phyloP scores from a whole-genome alignment of 306 rosid genomes.

The Cucumis melo region DNA sequence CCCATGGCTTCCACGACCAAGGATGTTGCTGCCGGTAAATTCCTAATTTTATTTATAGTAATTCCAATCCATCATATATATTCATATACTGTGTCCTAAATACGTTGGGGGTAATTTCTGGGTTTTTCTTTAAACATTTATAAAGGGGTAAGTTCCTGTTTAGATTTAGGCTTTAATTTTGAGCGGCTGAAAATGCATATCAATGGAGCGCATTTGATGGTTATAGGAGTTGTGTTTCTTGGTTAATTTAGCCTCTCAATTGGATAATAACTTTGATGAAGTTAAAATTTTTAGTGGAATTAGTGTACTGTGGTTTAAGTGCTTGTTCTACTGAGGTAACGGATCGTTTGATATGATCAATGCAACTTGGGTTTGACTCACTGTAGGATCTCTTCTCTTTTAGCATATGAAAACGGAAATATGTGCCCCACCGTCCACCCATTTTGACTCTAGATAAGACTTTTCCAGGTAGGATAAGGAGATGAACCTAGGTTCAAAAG shows the following conservation, averaged over 20 bases:
- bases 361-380: neutral
- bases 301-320: neutral
- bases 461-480: neutral
- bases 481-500: neutral
- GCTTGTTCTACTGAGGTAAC: neutral
- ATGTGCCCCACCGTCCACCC: neutral
- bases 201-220: neutral
- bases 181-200: neutral
- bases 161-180: neutral
- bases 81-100: neutral
- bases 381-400: neutral
- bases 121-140: neutral
- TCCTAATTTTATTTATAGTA: neutral
- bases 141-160: neutral
- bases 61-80: neutral
- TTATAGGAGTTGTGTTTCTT: neutral
- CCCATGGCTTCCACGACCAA: constrained; percentile 1
- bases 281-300: neutral
- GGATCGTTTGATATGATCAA: neutral
- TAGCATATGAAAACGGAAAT: neutral
- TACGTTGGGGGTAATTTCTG: neutral
- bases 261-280: neutral
- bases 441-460: neutral
- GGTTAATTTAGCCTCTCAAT: neutral
- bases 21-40: constrained; percentile 5